Evolutionary conservation across 495 filamentous ascomycete species (phyloP).

Genomic region (Aspergillus steynii): DNA sequence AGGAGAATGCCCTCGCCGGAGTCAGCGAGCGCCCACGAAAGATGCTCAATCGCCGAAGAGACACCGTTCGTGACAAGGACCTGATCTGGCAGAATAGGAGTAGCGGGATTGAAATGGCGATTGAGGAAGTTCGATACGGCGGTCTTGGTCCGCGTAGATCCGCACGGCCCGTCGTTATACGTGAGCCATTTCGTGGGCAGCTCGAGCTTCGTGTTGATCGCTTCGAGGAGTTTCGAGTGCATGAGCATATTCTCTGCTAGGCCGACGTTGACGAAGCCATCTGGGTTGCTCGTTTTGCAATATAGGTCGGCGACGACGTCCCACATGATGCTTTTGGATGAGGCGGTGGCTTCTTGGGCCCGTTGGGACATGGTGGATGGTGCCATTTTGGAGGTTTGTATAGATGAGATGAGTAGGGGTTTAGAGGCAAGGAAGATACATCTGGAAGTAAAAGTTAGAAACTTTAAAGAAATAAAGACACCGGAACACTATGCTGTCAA

Average conservation of each 20-base stretch:
- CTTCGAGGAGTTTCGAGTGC: constrained; percentile 34
- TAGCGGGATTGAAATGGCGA: constrained; percentile 39
- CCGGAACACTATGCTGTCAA: too few relatives aligned
- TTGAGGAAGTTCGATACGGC: constrained; percentile 51
- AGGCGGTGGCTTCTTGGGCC: constrained; percentile 18
- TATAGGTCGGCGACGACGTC: constrained; percentile 30
- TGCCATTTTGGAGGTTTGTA: neutral
- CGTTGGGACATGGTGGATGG: constrained; percentile 19
- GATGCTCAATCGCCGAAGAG: constrained; percentile 45
- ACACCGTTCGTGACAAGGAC: constrained; percentile 51
- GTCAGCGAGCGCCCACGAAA: constrained; percentile 46
- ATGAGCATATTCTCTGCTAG: constrained; percentile 44
- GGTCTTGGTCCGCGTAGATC: constrained; percentile 32
- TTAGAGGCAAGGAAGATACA: too few relatives aligned
- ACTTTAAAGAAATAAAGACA: too few relatives aligned
- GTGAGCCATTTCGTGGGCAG: constrained; percentile 39
- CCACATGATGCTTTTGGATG: constrained; percentile 23
- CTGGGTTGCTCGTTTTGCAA: constrained; percentile 28
- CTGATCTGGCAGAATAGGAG: constrained; percentile 37
- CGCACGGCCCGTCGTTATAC: constrained; percentile 42
- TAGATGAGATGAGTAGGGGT: too few relatives aligned
- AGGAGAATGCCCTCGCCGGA: constrained; percentile 52
- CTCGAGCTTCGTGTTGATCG: constrained; percentile 32
- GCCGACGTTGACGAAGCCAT: constrained; percentile 40
- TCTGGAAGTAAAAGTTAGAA: too few relatives aligned